A percentile compares a stretch with the other conserved stretches of the same genome.
Evolutionary conservation across 164 flowering plant species (phyloP).

Genomic region (Vitis rotundifolia): DNA sequence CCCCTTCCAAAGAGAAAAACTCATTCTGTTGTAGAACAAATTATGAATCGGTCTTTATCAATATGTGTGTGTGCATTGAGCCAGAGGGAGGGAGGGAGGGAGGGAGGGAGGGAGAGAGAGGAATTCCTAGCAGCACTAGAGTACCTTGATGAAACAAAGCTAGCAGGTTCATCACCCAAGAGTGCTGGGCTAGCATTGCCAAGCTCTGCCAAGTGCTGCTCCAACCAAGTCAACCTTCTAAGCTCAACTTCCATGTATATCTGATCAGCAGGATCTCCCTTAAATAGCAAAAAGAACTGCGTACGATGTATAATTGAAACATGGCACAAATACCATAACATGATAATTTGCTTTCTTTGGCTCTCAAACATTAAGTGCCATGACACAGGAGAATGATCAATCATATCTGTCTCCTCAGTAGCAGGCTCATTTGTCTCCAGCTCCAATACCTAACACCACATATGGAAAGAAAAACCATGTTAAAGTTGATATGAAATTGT

Average conservation of each 20-base stretch:
- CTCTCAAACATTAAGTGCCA: constrained; percentile 68
- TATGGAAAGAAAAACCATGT: background rate
- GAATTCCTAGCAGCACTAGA: too few relatives aligned
- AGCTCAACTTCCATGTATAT: constrained; percentile 88
- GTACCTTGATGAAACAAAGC: constrained; percentile 75
- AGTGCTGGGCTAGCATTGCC: constrained; percentile 91
- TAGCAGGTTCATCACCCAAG: constrained; percentile 79
- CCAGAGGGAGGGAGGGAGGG: too few relatives aligned
- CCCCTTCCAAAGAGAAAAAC: too few relatives aligned
- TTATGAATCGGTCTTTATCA: too few relatives aligned
- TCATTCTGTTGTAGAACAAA: too few relatives aligned
- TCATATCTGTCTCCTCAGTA: constrained; percentile 23
- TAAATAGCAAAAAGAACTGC: constrained; percentile 73
- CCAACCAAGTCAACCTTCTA: constrained; percentile 77
- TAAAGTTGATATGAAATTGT: background rate
- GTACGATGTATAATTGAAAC: constrained; percentile 80
- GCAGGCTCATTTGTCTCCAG: constrained; percentile 57
- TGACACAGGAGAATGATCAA: constrained; percentile 44
- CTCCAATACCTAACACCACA: constrained; percentile 59
- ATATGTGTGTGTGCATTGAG: too few relatives aligned
- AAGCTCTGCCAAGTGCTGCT: constrained; percentile 74
- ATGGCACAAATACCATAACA: constrained; percentile 90
- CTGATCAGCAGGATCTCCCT: constrained; percentile 75
- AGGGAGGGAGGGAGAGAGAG: background rate
- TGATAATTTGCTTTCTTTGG: constrained; percentile 68